phyloP scores from a whole-genome alignment of 108 stramenopile genomes.

The Cyclostephanos invisitatus region DNA sequence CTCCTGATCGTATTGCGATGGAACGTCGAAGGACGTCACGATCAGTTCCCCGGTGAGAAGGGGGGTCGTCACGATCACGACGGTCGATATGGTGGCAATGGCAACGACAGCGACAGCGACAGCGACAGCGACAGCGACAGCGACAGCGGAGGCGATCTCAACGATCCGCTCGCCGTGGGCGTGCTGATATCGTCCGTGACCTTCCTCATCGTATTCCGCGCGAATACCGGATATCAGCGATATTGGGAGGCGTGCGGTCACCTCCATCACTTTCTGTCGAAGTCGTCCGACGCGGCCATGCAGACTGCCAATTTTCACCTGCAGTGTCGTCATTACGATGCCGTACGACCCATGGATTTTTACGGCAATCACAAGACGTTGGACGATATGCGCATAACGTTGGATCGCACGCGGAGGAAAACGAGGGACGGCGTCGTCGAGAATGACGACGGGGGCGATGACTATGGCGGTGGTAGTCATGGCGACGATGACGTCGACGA shows the following conservation, averaged over 20 bases:
- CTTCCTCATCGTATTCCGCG: conserved; percentile 74
- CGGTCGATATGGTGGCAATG: no score
- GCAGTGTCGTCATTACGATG: conserved; percentile 58
- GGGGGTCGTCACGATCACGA: no score
- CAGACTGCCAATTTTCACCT: conserved; percentile 62
- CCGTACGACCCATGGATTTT: conserved; percentile 57
- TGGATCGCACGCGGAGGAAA: conserved; percentile 52
- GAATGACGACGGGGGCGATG: not conserved
- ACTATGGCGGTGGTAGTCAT: not conserved
- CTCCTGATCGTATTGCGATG: conserved; percentile 35
- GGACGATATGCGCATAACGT: conserved; percentile 54
- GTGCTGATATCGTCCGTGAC: conserved; percentile 55
- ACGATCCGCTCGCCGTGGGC: conserved; percentile 76
- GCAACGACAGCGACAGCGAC: no score
- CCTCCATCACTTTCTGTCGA: conserved; percentile 57
- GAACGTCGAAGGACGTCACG: conserved; percentile 7
- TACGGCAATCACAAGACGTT: conserved; percentile 59
- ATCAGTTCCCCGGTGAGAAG: not conserved
- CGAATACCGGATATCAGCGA: conserved; percentile 62
- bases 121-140: not conserved
- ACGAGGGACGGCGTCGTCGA: not conserved
- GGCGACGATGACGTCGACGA: not conserved
- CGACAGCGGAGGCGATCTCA: conserved; percentile 17
- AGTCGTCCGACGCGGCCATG: conserved; percentile 71
- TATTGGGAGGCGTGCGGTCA: conserved; percentile 64